Percentiles rank a stretch among this genome's conserved stretches.
Evolutionary conservation across 2,329 filamentous ascomycete genomes (phyloP).

Genomic region (Dactylellina leptospora): DNA sequence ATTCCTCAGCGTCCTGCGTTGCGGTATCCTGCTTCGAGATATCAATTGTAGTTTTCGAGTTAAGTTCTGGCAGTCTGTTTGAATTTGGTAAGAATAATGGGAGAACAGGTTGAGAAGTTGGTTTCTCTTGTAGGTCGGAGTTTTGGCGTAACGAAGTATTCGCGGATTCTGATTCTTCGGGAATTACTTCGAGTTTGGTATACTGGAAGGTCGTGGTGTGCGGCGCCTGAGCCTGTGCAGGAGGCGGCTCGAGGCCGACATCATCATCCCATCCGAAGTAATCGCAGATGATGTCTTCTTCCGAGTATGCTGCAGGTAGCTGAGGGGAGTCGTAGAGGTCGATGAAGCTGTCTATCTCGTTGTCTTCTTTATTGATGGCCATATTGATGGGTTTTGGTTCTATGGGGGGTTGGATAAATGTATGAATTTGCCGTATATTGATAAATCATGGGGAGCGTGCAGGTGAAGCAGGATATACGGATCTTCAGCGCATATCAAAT

Average conservation of each 20-base stretch:
- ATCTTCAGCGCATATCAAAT: too few relatives aligned
- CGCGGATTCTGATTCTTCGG: neutral
- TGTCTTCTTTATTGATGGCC: slow-evolving; percentile 20
- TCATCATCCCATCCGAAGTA: slow-evolving; percentile 44
- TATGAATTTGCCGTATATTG: neutral
- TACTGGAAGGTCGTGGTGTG: neutral
- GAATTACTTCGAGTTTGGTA: neutral
- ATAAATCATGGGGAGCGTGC: neutral
- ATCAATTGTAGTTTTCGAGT: neutral
- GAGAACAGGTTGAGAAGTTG: too few relatives aligned
- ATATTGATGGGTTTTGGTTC: neutral
- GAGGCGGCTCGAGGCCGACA: neutral
- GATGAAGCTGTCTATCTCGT: slow-evolving; percentile 35
- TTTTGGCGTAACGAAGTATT: too few relatives aligned
- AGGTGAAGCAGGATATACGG: too few relatives aligned
- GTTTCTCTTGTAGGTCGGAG: too few relatives aligned
- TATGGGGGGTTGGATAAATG: neutral
- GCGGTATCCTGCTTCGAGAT: neutral
- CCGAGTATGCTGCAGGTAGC: too few relatives aligned
- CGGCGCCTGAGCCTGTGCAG: neutral
- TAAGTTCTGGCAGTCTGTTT: too few relatives aligned
- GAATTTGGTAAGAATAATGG: too few relatives aligned
- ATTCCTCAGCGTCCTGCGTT: slow-evolving; percentile 25
- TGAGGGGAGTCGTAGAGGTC: slow-evolving; percentile 17
- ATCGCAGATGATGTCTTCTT: slow-evolving; percentile 18